Evolutionary conservation across 1,284 basidiomycete species (phyloP), one percentile per base, ranked within the genome.

Genomic region (Neolentinus lepideus): DNA sequence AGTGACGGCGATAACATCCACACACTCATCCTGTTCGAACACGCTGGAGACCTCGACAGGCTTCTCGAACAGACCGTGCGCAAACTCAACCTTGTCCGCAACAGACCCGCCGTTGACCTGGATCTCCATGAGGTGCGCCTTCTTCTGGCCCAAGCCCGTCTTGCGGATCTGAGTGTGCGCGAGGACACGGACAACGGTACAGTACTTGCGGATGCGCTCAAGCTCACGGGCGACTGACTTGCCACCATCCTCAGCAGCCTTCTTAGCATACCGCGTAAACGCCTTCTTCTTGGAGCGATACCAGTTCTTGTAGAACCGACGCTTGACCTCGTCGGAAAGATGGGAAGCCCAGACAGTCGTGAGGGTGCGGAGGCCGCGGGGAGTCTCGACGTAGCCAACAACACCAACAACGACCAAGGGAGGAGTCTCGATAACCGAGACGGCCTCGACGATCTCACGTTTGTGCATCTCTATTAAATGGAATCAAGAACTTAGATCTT

Each of bases 251-350:
- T 98, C 96, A 57, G 95, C 91, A 75, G 97, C 91, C 83, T 98
- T 98, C 90, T 98, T 98, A 73, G 96, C 96, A 78, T 98, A 96
- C 64, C 88, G 88, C 68, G 96, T 98, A 85, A 98, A 98, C 51
- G 96, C 96, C 88, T 99, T 99, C 88, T 98, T 99, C 92, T 99
- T 99, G 59, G 93, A 96, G 67, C 93, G 89, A 85, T 99, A 99
- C 97, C 97, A 99, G 88, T 98, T 99, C 86, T 96, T 98, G 91
- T 98, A 98, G 90, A 99, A 98, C 68, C 97, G 88, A 71, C 97
- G 92, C 80, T 97, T 98, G 72, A 99, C 75, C 75, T 98, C 96
- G 71, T 81, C 92, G 60, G 79, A 93, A 66, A 81, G 89, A 73
- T 83, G 89, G 61, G 78, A 94, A 63, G 77, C 92, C 94, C 77